Base-by-base conservation (phyloP, 208 protist genomes). In the Wallacemonas rigidus region DNA sequence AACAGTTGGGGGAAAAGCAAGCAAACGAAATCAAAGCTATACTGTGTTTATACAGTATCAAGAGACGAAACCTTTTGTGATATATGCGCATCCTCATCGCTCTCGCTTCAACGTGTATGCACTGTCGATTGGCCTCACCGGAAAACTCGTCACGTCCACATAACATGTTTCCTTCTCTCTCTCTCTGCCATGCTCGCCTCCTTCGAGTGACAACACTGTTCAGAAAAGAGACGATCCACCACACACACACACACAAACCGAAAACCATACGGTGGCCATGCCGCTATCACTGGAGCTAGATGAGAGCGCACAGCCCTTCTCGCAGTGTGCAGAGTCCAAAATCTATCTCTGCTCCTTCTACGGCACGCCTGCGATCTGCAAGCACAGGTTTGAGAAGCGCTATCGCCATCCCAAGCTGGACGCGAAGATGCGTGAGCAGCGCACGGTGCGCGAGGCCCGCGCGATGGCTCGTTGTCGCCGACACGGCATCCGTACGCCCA, bases 371-470 rank as follows among this genome's bases (percentile, higher is more conserved):
- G 86, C 88, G 9, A 58, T 95, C 5, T 87, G 75, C 77, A 95
- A 95, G 74, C 81, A 90, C 70, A 82, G 86, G 38, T 93, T 97
- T 70, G 67, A 43, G 1, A 96, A 95, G 72, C 56, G 48, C 6
- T 97, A 96, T 67, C 88, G 95, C 36, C 83, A 96, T 67, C 78
- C 75, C 35, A 53, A 43, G 36, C 76, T 98, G 3, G 95, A 98
- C 64, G 63, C 77, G 40, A 87, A 79, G 36, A 80, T 98, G 43
- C 85, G 86, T 4, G 73, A 93, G 67, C 89, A 92, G 75, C 88
- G 91, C n/a, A 93, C 85, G 5, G 77, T 75, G 14, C 86, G 80
- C n/a, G 92, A 97, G 79, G 86, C 83, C 0, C 86, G 86, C 3
- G 84, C 79, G 1, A 71, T 97, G n/a, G 75, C 84, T 60, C 79